Conservation (phyloP, 2,329 filamentous ascomycete species). For the Paraconiothyrium sp. region DNA sequence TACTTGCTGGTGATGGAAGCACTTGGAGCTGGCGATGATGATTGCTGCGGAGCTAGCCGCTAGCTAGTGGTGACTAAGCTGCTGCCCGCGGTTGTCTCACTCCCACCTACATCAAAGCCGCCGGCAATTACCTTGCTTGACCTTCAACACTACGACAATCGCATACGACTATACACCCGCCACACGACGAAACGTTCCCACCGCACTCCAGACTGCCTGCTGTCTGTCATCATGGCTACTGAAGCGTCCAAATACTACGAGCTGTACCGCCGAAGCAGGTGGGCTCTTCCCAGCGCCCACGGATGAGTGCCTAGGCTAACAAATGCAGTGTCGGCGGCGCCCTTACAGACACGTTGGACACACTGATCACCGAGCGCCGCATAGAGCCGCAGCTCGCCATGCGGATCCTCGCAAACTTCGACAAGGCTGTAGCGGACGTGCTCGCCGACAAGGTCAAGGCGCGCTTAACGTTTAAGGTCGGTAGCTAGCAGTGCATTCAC, state of each 20-base stretch:
- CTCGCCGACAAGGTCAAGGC: conserved; percentile 92
- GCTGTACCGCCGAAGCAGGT: conserved; percentile 97
- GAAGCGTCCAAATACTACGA: conserved; percentile 74
- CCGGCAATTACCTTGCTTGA: conserved; percentile 20
- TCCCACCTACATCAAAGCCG: conserved; percentile 12
- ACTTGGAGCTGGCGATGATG: conserved; percentile 39
- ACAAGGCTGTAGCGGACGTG: conserved; percentile 90
- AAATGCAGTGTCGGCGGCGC: conserved; percentile 82
- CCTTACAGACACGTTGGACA: conserved; percentile 95
- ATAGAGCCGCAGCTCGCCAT: conserved; percentile 99
- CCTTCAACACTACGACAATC: conserved; percentile 11
- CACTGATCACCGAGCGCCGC: conserved; percentile 90
- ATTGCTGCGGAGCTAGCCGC: conserved; percentile 39
- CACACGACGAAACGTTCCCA: background rate
- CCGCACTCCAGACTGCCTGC: background rate
- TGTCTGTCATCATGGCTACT: conserved; percentile 38
- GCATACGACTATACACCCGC: conserved; percentile 19
- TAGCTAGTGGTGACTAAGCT: conserved; percentile 32
- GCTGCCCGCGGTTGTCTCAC: conserved; percentile 14
- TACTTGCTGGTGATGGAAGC: conserved; percentile 34
- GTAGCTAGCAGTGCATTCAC: conserved; percentile 24
- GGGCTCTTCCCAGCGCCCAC: conserved; percentile 18
- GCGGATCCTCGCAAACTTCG: conserved; percentile 97
- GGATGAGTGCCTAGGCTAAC: conserved; percentile 36
- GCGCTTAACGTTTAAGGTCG: conserved; percentile 92